Percentiles rank a stretch among this genome's conserved stretches.
These are phyloP conservation scores for Eucalyptus sp. DNA, from an alignment of 345 rosid genomes.

Conservation along the genomic window DNA sequence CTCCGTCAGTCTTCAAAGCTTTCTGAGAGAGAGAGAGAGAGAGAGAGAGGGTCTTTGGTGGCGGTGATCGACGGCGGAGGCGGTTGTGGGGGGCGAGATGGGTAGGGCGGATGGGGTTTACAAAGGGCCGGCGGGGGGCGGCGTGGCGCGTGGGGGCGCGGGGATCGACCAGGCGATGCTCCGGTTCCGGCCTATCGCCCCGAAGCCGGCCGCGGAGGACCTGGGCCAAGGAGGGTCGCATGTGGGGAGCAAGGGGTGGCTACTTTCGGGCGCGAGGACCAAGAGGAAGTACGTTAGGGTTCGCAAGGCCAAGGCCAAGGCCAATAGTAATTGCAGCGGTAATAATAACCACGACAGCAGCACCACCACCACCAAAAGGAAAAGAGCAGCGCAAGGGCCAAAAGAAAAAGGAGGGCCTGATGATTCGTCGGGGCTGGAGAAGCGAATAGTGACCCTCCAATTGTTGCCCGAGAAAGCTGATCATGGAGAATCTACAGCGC, in stretches of 20 bases:
- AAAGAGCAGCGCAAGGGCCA: neutral
- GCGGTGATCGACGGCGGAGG: neutral
- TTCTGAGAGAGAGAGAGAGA: neutral
- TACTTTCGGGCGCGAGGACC: neutral
- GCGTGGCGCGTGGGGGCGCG: neutral
- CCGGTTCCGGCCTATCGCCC: slow-evolving; percentile 10
- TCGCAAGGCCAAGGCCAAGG: neutral
- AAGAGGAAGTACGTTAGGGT: slow-evolving; percentile 10
- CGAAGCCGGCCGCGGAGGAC: slow-evolving; percentile 1
- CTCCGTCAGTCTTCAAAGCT: neutral
- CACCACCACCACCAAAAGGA: neutral
- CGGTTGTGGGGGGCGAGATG: neutral
- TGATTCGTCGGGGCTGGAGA: neutral
- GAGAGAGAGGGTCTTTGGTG: neutral
- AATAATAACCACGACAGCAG: neutral
- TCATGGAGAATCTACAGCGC: neutral
- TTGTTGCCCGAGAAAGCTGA: slow-evolving; percentile 2
- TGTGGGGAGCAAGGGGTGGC: neutral
- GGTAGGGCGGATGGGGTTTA: neutral
- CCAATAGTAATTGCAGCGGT: neutral
- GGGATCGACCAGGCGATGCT: neutral
- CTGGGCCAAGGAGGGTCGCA: neutral
- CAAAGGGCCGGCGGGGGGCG: neutral
- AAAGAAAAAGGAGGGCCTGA: neutral
- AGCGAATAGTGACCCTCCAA: slow-evolving; percentile 2